Evolutionary conservation across 1,284 basidiomycete species (phyloP).

Genomic region (Irpex rosettiformis): DNA sequence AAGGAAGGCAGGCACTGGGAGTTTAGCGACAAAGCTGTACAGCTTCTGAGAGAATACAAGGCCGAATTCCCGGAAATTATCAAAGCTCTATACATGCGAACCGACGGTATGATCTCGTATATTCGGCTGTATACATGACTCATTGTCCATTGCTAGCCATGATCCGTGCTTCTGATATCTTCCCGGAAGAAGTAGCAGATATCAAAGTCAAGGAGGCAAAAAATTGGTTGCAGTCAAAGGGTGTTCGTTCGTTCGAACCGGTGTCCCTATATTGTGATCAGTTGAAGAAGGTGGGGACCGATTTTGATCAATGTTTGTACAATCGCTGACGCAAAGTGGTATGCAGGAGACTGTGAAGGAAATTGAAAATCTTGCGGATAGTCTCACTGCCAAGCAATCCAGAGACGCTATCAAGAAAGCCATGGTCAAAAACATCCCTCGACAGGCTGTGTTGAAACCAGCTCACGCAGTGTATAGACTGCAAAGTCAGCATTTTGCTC

Average conservation of each 20-base stretch:
- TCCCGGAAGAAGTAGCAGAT: conserved; percentile 65
- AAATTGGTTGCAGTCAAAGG: conserved; percentile 84
- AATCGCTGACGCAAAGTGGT: not conserved
- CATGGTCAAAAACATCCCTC: conserved; percentile 87
- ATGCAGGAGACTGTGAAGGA: conserved; percentile 71
- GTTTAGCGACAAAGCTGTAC: conserved; percentile 85
- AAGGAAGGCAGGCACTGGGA: conserved; percentile 91
- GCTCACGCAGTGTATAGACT: conserved; percentile 87
- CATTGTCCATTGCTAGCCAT: conserved; percentile 49
- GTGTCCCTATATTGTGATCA: conserved; percentile 93
- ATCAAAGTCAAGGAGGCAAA: conserved; percentile 75
- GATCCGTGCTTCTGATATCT: conserved; percentile 71
- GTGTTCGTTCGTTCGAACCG: conserved; percentile 87
- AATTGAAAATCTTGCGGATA: conserved; percentile 76
- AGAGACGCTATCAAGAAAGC: conserved; percentile 77
- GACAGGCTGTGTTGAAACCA: conserved; percentile 94
- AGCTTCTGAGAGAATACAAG: conserved; percentile 85
- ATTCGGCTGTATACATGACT: not conserved
- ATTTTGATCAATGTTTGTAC: conserved; percentile 1
- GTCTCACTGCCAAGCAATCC: conserved; percentile 58
- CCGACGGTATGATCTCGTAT: conserved; percentile 48
- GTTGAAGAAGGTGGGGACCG: conserved; percentile 68
- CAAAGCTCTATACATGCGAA: conserved; percentile 56
- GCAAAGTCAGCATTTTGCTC: conserved; percentile 84
- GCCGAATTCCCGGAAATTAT: conserved; percentile 83